Evolutionary conservation across 1,284 basidiomycete genomes (phyloP).

Genomic region (Microbotryum saponariae): DNA sequence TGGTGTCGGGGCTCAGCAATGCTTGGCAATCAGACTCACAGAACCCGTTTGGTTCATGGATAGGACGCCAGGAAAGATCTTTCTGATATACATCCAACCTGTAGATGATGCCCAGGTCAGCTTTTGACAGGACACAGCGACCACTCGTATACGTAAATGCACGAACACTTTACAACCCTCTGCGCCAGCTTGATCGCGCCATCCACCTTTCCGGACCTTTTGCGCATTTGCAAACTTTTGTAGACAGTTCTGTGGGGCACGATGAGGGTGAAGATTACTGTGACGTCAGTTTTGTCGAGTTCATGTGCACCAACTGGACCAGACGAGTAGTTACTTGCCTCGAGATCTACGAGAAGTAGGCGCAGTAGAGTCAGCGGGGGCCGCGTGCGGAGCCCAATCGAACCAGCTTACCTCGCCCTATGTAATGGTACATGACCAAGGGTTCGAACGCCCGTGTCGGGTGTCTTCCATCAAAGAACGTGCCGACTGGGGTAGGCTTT

Average conservation of each 20-base stretch:
- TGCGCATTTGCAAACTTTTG: not conserved
- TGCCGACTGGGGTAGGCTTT: not conserved
- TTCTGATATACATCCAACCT: conserved; percentile 10
- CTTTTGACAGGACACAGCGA: no score
- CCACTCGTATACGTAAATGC: not conserved
- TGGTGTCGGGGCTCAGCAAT: no score
- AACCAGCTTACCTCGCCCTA: conserved; percentile 7
- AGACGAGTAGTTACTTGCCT: not conserved
- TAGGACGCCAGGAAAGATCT: not conserved
- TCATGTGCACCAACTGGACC: no score
- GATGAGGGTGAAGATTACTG: no score
- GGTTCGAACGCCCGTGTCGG: conserved; percentile 5
- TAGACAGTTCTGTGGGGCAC: conserved; percentile 4
- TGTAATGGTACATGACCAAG: conserved; percentile 6
- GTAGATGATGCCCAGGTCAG: not conserved
- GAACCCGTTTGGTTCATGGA: conserved; percentile 2
- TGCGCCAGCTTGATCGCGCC: conserved; percentile 6
- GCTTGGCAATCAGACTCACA: not conserved
- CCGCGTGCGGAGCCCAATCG: not conserved
- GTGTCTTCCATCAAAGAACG: conserved; percentile 1
- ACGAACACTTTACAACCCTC: conserved; percentile 9
- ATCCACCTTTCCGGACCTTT: conserved; percentile 7
- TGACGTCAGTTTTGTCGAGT: no score
- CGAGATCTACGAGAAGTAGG: not conserved
- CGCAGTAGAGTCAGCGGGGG: not conserved